Conservation (phyloP, 495 filamentous ascomycete species). For the Neurospora discreta region DNA sequence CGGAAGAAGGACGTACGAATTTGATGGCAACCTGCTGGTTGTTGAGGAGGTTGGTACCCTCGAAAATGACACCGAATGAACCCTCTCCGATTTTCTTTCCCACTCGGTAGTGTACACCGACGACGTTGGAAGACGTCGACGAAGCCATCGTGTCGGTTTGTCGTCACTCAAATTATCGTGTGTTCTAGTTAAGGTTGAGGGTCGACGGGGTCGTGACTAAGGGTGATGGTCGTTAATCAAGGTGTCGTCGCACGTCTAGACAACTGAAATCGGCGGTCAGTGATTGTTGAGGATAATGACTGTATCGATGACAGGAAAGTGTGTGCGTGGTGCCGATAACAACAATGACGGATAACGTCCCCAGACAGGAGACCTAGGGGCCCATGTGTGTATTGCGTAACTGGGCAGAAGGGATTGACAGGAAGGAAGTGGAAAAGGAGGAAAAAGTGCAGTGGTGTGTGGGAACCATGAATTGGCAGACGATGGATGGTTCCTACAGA, state of each 20-base stretch:
- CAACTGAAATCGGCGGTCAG: background rate
- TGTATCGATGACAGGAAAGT: background rate
- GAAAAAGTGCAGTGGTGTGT: background rate
- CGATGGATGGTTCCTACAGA: background rate
- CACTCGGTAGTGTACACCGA: conserved; percentile 97
- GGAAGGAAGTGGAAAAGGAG: background rate
- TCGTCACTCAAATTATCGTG: background rate
- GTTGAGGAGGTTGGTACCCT: conserved; percentile 96
- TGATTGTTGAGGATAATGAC: background rate
- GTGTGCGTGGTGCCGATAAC: background rate
- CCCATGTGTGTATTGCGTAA: background rate
- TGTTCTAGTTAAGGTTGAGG: background rate
- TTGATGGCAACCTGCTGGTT: conserved; percentile 99
- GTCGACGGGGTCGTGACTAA: background rate
- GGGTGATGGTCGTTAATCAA: background rate
- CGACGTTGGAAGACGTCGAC: conserved; percentile 83
- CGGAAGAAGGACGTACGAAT: conserved; percentile 57
- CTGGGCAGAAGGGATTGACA: background rate
- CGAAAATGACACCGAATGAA: conserved; percentile 97
- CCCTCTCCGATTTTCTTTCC: conserved; percentile 99
- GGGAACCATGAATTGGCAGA: background rate
- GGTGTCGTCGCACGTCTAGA: background rate
- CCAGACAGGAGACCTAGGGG: background rate
- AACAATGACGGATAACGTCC: background rate
- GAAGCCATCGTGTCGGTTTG: conserved; percentile 58